Evolutionary conservation across 257 asterid species (phyloP).

Genomic region (Capsicum chinense): DNA sequence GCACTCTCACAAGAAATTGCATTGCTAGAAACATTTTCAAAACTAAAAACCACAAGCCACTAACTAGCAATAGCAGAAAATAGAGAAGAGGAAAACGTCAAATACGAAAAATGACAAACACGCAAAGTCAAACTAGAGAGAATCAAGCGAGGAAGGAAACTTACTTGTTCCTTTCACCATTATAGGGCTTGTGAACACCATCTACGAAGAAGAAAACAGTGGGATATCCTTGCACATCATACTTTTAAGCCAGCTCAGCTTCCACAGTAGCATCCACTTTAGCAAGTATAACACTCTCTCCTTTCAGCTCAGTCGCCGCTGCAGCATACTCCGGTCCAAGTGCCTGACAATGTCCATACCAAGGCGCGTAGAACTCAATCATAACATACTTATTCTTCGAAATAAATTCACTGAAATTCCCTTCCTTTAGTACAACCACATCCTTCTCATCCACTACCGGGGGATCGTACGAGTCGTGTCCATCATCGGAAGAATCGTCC

Average conservation of each 20-base stretch:
- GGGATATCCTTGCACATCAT: constrained; percentile 84
- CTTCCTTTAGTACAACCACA: constrained; percentile 71
- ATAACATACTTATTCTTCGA: constrained; percentile 72
- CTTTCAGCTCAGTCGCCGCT: constrained; percentile 82
- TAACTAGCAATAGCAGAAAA: neutral
- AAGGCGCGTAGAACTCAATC: constrained; percentile 98
- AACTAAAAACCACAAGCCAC: neutral
- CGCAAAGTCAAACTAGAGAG: neutral
- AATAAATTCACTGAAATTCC: constrained; percentile 72
- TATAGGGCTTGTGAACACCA: constrained; percentile 72
- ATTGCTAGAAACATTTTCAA: neutral
- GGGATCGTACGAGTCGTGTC: constrained; percentile 33
- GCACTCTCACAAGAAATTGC: neutral
- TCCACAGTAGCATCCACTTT: constrained; percentile 90
- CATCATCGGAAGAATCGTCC: constrained; percentile 46
- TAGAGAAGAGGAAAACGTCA: neutral
- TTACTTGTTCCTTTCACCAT: constrained; percentile 86
- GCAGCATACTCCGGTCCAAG: constrained; percentile 96
- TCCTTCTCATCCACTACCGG: constrained; percentile 81
- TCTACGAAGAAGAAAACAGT: constrained; percentile 77
- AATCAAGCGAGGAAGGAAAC: constrained; percentile 29
- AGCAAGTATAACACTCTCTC: constrained; percentile 67
- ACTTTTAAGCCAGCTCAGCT: constrained; percentile 71
- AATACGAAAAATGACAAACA: neutral
- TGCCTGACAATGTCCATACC: constrained; percentile 94